phyloP scores from a whole-genome alignment of 257 asterid species.

The Capsicum baccatum region DNA sequence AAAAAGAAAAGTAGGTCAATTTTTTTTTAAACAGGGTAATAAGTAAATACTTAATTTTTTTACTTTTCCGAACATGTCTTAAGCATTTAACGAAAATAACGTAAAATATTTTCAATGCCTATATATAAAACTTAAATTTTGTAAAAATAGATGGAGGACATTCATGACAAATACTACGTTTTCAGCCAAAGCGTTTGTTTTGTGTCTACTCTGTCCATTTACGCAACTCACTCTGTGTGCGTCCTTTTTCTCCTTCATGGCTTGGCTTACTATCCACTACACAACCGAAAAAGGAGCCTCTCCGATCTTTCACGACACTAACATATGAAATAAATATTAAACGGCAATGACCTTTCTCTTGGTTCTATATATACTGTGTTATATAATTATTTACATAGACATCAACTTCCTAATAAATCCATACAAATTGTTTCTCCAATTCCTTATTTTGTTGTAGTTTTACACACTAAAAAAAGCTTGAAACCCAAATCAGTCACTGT shows the following conservation, averaged over 20 bases:
- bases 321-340: neutral
- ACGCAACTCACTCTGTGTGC: slow-evolving; percentile 5
- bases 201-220: neutral
- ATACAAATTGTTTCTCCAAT: slow-evolving; percentile 4
- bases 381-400: neutral
- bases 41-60: no score
- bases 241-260: neutral
- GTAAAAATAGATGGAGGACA: neutral
- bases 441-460: neutral
- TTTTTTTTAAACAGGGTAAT: no score
- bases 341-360: neutral
- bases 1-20: no score
- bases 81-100: no score
- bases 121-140: neutral
- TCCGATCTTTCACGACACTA: slow-evolving; percentile 20
- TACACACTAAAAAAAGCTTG: neutral
- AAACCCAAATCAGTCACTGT: neutral
- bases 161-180: neutral
- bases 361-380: neutral
- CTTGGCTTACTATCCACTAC: neutral
- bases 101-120: neutral
- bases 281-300: slow-evolving; percentile 1
- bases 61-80: neutral
- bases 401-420: neutral
- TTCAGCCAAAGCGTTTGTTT: neutral